phyloP scores from a whole-genome alignment of 768 basidiomycete genomes.

The Amanita polypyramis region DNA sequence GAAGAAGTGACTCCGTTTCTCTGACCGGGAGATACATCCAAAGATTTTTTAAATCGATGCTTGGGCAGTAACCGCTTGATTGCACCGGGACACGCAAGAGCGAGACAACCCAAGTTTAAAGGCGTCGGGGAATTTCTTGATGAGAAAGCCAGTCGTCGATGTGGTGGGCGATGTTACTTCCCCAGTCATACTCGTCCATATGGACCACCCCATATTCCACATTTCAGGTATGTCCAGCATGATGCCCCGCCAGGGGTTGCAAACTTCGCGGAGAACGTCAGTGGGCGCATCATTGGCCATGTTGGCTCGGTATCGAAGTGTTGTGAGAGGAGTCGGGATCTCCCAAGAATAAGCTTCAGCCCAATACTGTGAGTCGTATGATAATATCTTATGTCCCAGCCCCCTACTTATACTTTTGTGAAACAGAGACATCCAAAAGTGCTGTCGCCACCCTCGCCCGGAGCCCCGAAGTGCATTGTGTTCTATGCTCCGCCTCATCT shows the following conservation, averaged over 20 bases:
- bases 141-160: background rate
- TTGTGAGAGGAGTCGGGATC: too few species aligned
- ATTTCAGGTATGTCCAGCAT: background rate
- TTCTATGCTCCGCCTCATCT: too few species aligned
- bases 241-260: background rate
- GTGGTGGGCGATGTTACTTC: background rate
- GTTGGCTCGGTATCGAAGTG: too few species aligned
- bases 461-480: too few species aligned
- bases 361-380: too few species aligned
- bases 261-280: background rate
- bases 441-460: too few species aligned
- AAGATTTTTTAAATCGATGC: background rate
- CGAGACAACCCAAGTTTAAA: background rate
- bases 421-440: too few species aligned
- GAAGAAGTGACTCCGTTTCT: background rate
- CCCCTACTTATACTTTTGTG: too few species aligned
- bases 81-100: background rate
- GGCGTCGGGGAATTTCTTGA: background rate
- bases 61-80: background rate
- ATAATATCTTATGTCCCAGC: too few species aligned
- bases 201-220: background rate
- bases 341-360: too few species aligned
- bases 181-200: background rate
- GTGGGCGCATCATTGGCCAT: background rate
- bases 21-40: background rate